Evolutionary conservation across 2,329 filamentous ascomycete species (phyloP).

Genomic region (Paraconiothyrium sp.): DNA sequence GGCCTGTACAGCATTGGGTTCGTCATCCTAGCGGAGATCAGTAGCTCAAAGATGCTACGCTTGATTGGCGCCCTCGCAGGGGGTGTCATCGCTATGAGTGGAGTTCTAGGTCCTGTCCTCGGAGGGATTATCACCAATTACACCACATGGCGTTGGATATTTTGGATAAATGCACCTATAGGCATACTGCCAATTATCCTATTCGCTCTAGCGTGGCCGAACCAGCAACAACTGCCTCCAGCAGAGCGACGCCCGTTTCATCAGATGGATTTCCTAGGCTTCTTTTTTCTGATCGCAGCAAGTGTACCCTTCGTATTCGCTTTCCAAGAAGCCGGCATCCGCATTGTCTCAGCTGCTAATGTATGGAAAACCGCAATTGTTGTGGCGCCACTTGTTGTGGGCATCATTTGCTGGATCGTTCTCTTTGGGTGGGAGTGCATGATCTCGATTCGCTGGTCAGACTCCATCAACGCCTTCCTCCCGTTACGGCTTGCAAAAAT

Average conservation of each 20-base stretch:
- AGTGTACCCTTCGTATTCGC: constrained; percentile 67
- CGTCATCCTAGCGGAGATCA: constrained; percentile 11
- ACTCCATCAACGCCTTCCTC: constrained; percentile 15
- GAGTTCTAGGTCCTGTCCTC: constrained; percentile 10
- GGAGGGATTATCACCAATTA: constrained; percentile 7
- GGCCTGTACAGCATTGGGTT: constrained; percentile 17
- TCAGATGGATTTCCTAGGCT: constrained; percentile 55
- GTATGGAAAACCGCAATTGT: constrained; percentile 19
- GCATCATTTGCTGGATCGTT: constrained; percentile 14
- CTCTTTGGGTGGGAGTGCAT: constrained; percentile 21
- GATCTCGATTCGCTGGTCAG: constrained; percentile 15
- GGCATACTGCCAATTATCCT: constrained; percentile 37
- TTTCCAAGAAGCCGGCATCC: constrained; percentile 62
- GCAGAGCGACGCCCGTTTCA: constrained; percentile 14
- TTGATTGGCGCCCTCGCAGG: constrained; percentile 9
- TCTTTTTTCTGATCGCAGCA: constrained; percentile 61
- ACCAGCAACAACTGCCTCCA: constrained; percentile 13
- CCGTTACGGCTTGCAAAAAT: constrained; percentile 17
- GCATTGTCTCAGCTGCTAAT: constrained; percentile 19
- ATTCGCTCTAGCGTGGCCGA: constrained; percentile 16
- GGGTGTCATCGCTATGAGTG: constrained; percentile 5
- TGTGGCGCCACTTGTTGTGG: constrained; percentile 13
- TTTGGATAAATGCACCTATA: constrained; percentile 13
- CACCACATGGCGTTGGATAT: constrained; percentile 8
- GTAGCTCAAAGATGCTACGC: constrained; percentile 6